Evolutionary conservation across 2,329 filamentous ascomycete species (phyloP), one percentile per base, ranked within the genome.

Genomic region (Alternaria sp.): DNA sequence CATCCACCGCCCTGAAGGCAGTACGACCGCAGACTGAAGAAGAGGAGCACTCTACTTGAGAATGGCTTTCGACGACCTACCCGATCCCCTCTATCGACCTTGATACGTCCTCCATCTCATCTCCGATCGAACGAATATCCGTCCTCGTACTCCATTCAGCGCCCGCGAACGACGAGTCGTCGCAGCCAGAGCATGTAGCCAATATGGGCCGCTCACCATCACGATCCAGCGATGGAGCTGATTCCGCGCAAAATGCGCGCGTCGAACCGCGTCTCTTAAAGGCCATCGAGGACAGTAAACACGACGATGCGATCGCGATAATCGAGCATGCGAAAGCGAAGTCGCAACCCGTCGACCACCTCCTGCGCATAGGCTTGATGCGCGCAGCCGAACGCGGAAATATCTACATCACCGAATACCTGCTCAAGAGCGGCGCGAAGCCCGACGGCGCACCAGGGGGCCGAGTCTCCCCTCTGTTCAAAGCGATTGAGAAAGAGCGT

Each of bases 341-440:
- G 58, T 66, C 70, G 53, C 73, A 77, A 60, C 73, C 75, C 30
- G 60, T 64, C 65, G 77, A 78, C 41, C 74, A 78, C 71, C 71
- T 80, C 33, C 66, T 80, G 47, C 76, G 78, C 63, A 79, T 80
- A 54, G 78, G 73, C 3, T 55, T 80, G 18, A 72, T 77, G 72
- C 76, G 78, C 58, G 75, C 76, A 14, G 70, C 76, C 61, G 76
- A 80, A 61, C 72, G 74, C 46, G 72, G 71, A 14, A 76, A 78
- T 45, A 70, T 66, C 41, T 59, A 62, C 54, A 71, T 78, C 14
- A 68, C 74, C 44, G 75, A 78, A 63, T 78, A 77, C 55, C 58
- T 79, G 28, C 65, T 80, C 25, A 71, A 73, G 58, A 71, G 56
- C 53, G 78, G 77, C 56, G 77, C 78, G 20, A 77, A 75, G 57